These are phyloP conservation scores for Blastocystis sp. DNA, from an alignment of 352 stramenopile species.

Conservation along the genomic window DNA sequence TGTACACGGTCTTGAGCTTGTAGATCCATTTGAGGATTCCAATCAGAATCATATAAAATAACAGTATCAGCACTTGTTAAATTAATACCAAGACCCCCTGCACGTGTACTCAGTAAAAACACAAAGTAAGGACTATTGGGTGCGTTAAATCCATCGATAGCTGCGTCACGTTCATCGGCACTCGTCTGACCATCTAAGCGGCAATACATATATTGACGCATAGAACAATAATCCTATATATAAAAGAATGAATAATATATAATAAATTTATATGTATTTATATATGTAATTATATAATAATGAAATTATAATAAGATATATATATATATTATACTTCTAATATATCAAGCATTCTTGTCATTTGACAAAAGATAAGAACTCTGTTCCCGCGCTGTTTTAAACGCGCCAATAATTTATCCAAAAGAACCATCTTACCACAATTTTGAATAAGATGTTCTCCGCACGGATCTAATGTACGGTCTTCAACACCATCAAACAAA, in stretches of 20 bases:
- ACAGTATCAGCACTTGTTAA: slow-evolving; percentile 62
- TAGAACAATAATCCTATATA: slow-evolving; percentile 27
- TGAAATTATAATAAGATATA: slow-evolving; percentile 56
- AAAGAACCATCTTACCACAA: slow-evolving; percentile 84
- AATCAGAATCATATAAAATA: slow-evolving; percentile 59
- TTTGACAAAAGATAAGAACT: slow-evolving; percentile 57
- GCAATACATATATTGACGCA: slow-evolving; percentile 71
- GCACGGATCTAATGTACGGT: slow-evolving; percentile 70
- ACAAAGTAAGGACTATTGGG: slow-evolving; percentile 63
- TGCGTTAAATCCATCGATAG: slow-evolving; percentile 88
- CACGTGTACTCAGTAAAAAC: slow-evolving; percentile 83
- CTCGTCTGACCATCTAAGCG: slow-evolving; percentile 80
- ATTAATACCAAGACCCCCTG: slow-evolving; percentile 90
- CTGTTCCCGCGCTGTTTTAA: slow-evolving; percentile 49
- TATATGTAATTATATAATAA: too few species aligned
- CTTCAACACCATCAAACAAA: slow-evolving; percentile 80
- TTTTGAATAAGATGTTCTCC: slow-evolving; percentile 84
- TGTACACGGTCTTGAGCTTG: slow-evolving; percentile 68
- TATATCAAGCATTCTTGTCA: slow-evolving; percentile 77
- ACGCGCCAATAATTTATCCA: slow-evolving; percentile 64
- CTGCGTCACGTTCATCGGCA: slow-evolving; percentile 67
- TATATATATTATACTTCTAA: slow-evolving; percentile 59
- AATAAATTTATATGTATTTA: slow-evolving; percentile 7
- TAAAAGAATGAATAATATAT: slow-evolving; percentile 14
- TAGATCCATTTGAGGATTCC: slow-evolving; percentile 49